These are phyloP conservation scores for Pseudocercospora fijiensis DNA, from an alignment of 2,329 filamentous ascomycete species.

Conservation along the genomic window DNA sequence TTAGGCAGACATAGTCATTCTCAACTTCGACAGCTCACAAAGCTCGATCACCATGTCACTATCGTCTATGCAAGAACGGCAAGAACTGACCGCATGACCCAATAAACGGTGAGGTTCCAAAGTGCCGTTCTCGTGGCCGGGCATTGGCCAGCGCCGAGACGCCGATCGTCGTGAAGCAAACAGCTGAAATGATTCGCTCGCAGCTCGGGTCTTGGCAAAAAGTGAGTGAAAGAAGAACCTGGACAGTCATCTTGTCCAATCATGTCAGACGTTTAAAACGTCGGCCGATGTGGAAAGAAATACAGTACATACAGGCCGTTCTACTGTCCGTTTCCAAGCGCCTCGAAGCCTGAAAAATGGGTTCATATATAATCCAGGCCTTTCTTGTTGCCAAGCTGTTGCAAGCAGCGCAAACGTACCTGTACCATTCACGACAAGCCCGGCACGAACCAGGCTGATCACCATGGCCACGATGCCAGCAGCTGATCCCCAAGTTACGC, in stretches of 20 bases:
- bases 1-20: background rate
- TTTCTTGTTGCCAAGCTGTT: background rate
- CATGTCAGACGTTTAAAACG: background rate
- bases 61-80: too few species aligned
- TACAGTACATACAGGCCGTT: background rate
- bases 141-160: background rate
- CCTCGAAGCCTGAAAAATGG: background rate
- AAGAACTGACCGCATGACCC: too few species aligned
- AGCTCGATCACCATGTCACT: too few species aligned
- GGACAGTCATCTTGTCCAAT: background rate
- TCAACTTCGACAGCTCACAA: background rate
- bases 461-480: constrained; percentile 13
- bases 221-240: background rate
- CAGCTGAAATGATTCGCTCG: background rate
- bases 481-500: background rate
- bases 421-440: background rate
- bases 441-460: constrained; percentile 1
- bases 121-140: background rate
- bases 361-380: background rate
- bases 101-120: background rate
- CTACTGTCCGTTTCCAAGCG: background rate
- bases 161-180: background rate
- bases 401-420: background rate
- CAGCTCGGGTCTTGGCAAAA: background rate
- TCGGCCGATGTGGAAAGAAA: background rate